Evolutionary conservation across 2,329 filamentous ascomycete genomes (phyloP), one percentile per base, ranked within the genome.

Genomic region (Hypoxylon sp.): DNA sequence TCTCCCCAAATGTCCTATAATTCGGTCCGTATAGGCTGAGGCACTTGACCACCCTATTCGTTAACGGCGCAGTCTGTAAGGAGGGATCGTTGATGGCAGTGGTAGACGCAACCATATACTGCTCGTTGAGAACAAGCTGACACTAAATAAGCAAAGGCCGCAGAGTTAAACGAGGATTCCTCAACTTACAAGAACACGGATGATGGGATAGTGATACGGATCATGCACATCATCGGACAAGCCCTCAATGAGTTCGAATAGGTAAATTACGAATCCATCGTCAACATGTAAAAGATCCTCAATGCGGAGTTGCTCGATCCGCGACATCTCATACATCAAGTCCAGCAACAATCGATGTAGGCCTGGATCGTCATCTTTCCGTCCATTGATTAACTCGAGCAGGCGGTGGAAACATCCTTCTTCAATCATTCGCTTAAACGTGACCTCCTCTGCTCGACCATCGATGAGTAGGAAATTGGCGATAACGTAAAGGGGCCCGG

Each of bases 1-100:
- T 99, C 82, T 98, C 95, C 58, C 96, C 96, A 83, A 99, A 99
- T 0, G 95, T 98, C 77, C 95, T 94, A 79, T 94, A 98, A 1
- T 85, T 85, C 53, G 90, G 88, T 3, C 95, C 95, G 75, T 96
- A 87, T 24, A 92, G 85, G 59, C 94, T 95, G 47, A 99, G 86
- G 42, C 94, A 87, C 79, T 98, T 98, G 80, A 99, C 91, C 54
- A 99, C 94, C 73, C 94, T 91, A 77, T 99, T 99, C 3, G 96
- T 98, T 63, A 97, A 81, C 3, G 88, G 87, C 24, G 84, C 80
- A 9, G 83, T 71, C 11, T 79, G 78, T 24, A 78, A 80, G 44
- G 76, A 76, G 14, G 83, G 77, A 39, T 84, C 81, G 35, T 78
- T 77, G 19, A 81, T 81, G 3, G 84, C 79, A 31, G 85, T 87